Base-by-base conservation (phyloP, 176 grass and related monocot genomes). In the Saccharum spontaneum region DNA sequence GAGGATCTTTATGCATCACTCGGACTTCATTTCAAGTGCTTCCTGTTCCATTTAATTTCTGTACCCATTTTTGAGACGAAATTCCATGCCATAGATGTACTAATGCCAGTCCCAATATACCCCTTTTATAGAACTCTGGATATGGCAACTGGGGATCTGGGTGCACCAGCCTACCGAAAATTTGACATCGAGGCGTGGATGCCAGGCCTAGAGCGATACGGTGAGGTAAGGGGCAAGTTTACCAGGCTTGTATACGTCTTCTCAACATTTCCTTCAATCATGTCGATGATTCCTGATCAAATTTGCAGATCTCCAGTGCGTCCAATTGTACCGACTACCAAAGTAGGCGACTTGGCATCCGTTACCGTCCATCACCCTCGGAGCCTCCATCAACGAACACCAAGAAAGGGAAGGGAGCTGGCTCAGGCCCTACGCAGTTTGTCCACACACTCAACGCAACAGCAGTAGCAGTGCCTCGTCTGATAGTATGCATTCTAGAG, bases 311-410 rank as follows among this genome's bases (percentile, higher is more conserved):
- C 81, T 98, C 97, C 11, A 98, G 97, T 10, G 97, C 93, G 8
- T 98, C 97, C 13, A 98, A 95, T 76, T 98, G 97, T 75, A 98
- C 91, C 1, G 97, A 98, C 75, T 98, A 98, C 70, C 97, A 98
- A 83, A 98, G 97, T 72, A 85, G 97, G 78, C 89, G 97, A 37
- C 82, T 95, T 0, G 88, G 88, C 37, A 95, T 98, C 73, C 93
- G 93, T 4, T 98, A 90, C 57, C 93, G 90, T 10, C 97, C 93
- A 79, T 39, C 71, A 43, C 69, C 88, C 2, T 66, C 82, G 37
- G 97, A 95, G 71, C 67, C 78, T 55, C 65, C 76, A 30, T 18
- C 59, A 1, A 12, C 30, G 2, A 90, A 70, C 37, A 34, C 61
- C 8, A 98, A 90, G 85, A 98, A 94, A 80, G 93, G 93, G 26